Base-by-base conservation (phyloP, 1,139 yeast species). In the Debaryomycetaceae sp. region DNA sequence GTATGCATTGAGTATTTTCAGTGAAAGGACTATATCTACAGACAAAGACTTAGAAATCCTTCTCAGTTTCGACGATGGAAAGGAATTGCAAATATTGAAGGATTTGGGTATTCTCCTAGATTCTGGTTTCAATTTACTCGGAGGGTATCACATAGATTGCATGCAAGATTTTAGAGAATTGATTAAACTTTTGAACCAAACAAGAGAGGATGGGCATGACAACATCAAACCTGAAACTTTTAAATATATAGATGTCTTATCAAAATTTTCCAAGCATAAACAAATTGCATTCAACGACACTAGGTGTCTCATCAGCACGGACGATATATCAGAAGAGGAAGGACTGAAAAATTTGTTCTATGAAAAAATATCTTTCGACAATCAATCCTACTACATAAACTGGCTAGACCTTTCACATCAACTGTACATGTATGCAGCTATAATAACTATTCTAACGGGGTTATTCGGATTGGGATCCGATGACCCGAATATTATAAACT, bases 11-110 rank as follows among this genome's bases (percentile, higher is more conserved):
- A 72, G 81, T 22, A 76, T 81, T 30, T 73, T 72, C 8, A 57
- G 64, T 34, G 87, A 87, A 13, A 87, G 88, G 2, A 79, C 86
- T 0, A 57, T 81, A 35, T 65, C 69, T 18, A 64, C 73, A 22
- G 78, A 75, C 31, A 68, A 48, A 22, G 70, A 78, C 40, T 62
- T 78, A 37, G 73, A 75, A 35, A 58, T 67, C n/a, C 67, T 79
- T 37, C 63, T 78, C 35, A 67, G 56, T 22, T 53, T 68, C 6
- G 74, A 73, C 40, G 75, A 71, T 45, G 62, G 59, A n/a, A 60
- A 64, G 34, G 79, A 76, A 43, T 49, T 40, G 36, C 51, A 45
- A 33, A 59, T 61, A 2, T 53, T 72, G 41, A 52, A 54, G 31
- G 65, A 57, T 14, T 48, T 62, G 45, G 65, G 67, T 1, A 40